Conservation (phyloP, 306 rosid species). For the Vigna reflexopilosa region DNA sequence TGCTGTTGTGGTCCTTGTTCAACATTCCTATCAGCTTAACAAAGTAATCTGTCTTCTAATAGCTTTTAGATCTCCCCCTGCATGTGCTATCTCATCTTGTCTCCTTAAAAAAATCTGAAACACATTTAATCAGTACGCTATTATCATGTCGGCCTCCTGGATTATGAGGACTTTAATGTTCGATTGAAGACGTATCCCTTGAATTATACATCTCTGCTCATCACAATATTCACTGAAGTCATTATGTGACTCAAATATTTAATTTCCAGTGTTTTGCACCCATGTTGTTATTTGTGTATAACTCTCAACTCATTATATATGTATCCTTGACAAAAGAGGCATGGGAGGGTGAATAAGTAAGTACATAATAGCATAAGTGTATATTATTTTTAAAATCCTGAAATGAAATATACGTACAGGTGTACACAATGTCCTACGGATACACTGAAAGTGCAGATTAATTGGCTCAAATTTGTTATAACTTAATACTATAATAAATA, state of each 20-base stretch:
- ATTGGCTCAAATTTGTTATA: neutral
- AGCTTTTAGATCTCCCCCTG: conserved; percentile 24
- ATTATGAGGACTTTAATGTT: conserved; percentile 27
- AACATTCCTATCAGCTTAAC: conserved; percentile 30
- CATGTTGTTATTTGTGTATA: neutral
- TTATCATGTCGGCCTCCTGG: conserved; percentile 27
- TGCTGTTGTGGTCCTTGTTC: conserved; percentile 50
- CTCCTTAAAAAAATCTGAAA: conserved; percentile 48
- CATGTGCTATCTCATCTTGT: conserved; percentile 44
- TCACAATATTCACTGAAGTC: conserved; percentile 10
- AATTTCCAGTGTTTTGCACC: conserved; percentile 4
- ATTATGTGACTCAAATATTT: neutral
- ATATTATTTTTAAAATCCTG: neutral
- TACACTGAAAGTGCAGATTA: neutral
- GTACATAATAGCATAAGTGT: neutral
- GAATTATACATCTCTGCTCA: neutral
- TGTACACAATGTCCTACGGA: neutral
- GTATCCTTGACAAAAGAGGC: neutral
- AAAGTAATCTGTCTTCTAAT: conserved; percentile 25
- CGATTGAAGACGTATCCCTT: neutral
- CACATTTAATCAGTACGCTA: conserved; percentile 36
- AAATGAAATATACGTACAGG: neutral
- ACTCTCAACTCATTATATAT: neutral
- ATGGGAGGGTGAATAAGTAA: neutral
- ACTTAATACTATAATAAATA: neutral